phyloP scores from a whole-genome alignment of 192 early-diverging fungal genomes.

The Backusella australiensis region DNA sequence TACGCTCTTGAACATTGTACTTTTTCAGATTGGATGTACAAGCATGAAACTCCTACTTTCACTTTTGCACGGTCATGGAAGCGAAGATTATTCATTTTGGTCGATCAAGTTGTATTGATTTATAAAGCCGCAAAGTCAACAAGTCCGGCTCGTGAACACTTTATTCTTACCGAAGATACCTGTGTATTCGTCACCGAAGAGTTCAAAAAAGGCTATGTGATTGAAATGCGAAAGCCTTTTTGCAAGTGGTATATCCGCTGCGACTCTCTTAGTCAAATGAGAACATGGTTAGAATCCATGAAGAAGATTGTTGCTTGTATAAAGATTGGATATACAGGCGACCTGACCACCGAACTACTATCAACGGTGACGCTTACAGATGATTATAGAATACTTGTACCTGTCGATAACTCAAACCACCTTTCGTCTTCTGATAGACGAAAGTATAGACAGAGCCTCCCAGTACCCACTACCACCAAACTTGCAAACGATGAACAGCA shows the following conservation, averaged over 20 bases:
- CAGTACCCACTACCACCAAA: neutral
- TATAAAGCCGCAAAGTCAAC: conserved; percentile 29
- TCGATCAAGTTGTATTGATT: conserved; percentile 22
- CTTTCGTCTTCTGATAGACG: neutral
- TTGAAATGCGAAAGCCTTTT: conserved; percentile 33
- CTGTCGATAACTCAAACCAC: neutral
- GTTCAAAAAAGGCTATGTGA: conserved; percentile 33
- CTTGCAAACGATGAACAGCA: neutral
- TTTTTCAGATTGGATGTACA: conserved; percentile 18
- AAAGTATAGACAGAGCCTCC: neutral
- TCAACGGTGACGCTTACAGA: conserved; percentile 13
- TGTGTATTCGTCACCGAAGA: conserved; percentile 36
- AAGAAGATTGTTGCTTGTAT: conserved; percentile 31
- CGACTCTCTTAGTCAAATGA: conserved; percentile 24
- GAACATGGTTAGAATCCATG: conserved; percentile 23
- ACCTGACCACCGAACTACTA: conserved; percentile 3
- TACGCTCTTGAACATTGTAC: conserved; percentile 12
- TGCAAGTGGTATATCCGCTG: conserved; percentile 28
- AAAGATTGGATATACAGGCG: conserved; percentile 18
- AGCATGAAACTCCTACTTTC: conserved; percentile 22
- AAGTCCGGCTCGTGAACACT: conserved; percentile 17
- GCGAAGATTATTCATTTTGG: conserved; percentile 20
- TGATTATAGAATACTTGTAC: conserved; percentile 13
- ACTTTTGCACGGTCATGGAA: conserved; percentile 32
- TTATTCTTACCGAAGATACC: conserved; percentile 28